phyloP scores from a whole-genome alignment of 2,329 filamentous ascomycete species.

The Monilinia fructicola region DNA sequence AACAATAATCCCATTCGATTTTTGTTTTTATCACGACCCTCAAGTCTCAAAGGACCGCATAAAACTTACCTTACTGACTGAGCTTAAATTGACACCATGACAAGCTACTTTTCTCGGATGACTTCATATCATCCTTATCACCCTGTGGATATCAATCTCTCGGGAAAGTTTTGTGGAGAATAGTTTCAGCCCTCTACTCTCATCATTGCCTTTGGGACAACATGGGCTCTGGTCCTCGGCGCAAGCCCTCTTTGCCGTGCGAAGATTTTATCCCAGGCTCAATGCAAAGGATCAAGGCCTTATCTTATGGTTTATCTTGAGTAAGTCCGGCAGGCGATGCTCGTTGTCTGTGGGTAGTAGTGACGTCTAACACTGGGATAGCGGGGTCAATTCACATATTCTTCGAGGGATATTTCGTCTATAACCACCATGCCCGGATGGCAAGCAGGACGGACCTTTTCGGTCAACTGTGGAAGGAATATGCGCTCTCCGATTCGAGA shows the following conservation, averaged over 20 bases:
- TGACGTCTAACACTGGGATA: conserved; percentile 40
- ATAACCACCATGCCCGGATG: conserved; percentile 48
- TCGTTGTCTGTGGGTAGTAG: conserved; percentile 24
- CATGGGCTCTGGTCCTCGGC: conserved; percentile 30
- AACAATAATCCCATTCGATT: conserved; percentile 11
- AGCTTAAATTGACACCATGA: conserved; percentile 4
- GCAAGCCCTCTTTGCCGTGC: conserved; percentile 26
- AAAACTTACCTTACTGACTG: background rate
- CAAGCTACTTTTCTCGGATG: conserved; percentile 15
- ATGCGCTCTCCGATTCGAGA: conserved; percentile 56
- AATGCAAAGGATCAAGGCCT: conserved; percentile 31
- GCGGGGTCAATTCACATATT: conserved; percentile 40
- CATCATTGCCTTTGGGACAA: conserved; percentile 31
- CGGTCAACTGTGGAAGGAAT: conserved; percentile 59
- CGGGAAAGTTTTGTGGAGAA: conserved; percentile 34
- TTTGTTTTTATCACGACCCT: conserved; percentile 1
- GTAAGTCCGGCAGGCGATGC: conserved; percentile 46
- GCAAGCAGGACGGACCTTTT: conserved; percentile 46
- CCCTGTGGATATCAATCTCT: conserved; percentile 32
- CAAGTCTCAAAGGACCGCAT: background rate
- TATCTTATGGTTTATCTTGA: conserved; percentile 38
- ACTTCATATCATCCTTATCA: conserved; percentile 34
- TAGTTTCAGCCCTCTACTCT: conserved; percentile 29
- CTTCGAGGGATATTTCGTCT: conserved; percentile 49
- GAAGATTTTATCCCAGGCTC: conserved; percentile 31